Evolutionary conservation across 1,139 yeast genomes (phyloP), one percentile per base, ranked within the genome.

Genomic region (Candida frijolesensis): DNA sequence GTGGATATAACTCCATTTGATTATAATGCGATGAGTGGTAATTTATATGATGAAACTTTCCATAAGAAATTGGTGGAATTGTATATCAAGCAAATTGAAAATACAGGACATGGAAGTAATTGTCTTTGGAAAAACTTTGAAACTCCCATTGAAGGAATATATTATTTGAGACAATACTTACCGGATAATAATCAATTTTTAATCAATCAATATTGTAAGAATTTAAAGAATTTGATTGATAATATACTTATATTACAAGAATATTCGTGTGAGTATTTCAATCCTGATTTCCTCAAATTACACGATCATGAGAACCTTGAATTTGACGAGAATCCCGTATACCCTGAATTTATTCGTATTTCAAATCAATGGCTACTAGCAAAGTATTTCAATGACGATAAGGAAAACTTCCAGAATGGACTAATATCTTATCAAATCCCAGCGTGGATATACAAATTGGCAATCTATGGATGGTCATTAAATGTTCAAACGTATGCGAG

Each of bases 91-190:
- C 71, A 66, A 46, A 56, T 75, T 11, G 54, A 51, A 35, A 44
- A 45, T 1, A 40, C 52, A 4, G 78, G 68, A 4, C 80, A 76
- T 53, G 57, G 61, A 5, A 15, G 49, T 0, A 61, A 62, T 41
- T 76, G 80, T 48, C 65, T 73, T 1, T 75, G 80, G 80, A 57
- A 65, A 33, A 64, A 61, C 48, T 67, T 72, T 42, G 74, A 68
- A 51, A 67, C 74, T 27, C 76, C 79, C 0, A 45, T 66, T 5
- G 63, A 63, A 10, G 73, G 72, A 10, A 59, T 67, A 0, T 76
- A 76, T 54, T 74, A 76, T 55, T 56, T 67, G n/a, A 60, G 70
- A 10, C 77, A 78, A 0, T 66, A 67, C 44, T 50, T 74, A 12
- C 59, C 62, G n/a, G 53, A 61, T 25, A 71, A 77, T n/a, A 61